Evolutionary conservation across 768 basidiomycete genomes (phyloP).

Genomic region (Lactifluus subvellereus): DNA sequence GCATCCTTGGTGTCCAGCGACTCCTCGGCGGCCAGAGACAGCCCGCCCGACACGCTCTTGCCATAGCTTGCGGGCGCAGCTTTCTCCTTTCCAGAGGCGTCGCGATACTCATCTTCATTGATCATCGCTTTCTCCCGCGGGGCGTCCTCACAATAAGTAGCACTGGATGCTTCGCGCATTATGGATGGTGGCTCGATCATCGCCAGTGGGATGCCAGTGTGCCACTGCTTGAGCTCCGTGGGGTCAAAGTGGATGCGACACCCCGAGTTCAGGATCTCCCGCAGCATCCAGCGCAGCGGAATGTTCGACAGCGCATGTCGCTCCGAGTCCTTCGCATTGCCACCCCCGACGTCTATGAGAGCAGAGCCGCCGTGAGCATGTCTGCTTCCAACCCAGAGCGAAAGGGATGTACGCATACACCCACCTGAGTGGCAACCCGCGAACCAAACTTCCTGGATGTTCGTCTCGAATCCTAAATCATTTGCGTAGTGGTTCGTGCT

Average conservation of each 20-base stretch:
- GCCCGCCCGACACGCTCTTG: neutral
- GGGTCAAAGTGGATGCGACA: neutral
- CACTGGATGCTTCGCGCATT: neutral
- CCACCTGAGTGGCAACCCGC: conserved; percentile 17
- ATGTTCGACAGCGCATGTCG: conserved; percentile 8
- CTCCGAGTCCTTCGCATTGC: neutral
- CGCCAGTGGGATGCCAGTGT: neutral
- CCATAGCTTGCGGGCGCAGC: neutral
- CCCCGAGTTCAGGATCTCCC: conserved; percentile 9
- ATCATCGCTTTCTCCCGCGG: neutral
- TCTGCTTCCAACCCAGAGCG: neutral
- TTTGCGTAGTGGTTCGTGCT: no score
- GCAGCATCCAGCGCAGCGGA: conserved; percentile 20
- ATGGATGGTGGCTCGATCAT: neutral
- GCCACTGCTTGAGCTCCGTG: neutral
- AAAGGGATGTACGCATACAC: neutral
- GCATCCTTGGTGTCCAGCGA: conserved; percentile 27
- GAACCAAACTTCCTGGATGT: conserved; percentile 18
- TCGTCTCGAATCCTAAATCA: neutral
- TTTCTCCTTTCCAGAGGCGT: neutral
- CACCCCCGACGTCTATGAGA: conserved; percentile 19
- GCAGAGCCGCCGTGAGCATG: neutral
- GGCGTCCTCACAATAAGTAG: neutral
- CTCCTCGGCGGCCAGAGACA: neutral
- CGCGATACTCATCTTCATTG: neutral